Evolutionary conservation across 805 yeast species (phyloP), one percentile per base, ranked within the genome.

Genomic region (Tetrapisispora taiwanensis): DNA sequence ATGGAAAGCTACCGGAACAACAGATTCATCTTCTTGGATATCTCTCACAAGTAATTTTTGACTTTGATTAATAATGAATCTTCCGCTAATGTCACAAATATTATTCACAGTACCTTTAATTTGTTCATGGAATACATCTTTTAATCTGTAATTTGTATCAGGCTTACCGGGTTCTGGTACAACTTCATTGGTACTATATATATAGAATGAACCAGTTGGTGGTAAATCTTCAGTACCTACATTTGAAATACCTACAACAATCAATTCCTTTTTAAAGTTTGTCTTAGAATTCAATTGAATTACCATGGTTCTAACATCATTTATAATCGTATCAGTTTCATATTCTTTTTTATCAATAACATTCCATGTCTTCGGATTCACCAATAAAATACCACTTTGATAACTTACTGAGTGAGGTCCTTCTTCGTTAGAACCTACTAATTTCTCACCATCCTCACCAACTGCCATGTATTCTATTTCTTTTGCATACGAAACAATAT

Each of bases 1-100:
- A 44, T 81, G 70, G 55, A 92, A 92, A 1, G 97, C 97, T 4
- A 92, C 96, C 0, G 97, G 96, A 27, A 84, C 87, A 3, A 87
- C 86, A 34, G 79, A 74, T 44, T 85, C 84, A 60, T 85, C 92
- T 54, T 84, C 94, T 55, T 84, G 89, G 39, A 88, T 70, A 58
- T 84, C 90, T 55, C 97, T 72, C 2, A 89, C 80, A 52, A 90
- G 65, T 3, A 76, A 62, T 48, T 69, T 84, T 62, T 85, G 95
- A 4, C 96, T 96, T 62, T 90, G 97, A 3, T 88, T 77, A 3
- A 81, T 79, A 35, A 88, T 71, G 46, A 90, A 77, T 48, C 95
- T 69, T 3, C 97, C 97, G 63, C 89, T 78, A 10, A 89, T 72
- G 42, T 81, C 92, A 56, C 83, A 76, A 1, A 87, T 71, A 2